Conservation (phyloP, 495 filamentous ascomycete species). For the Rhizodiscina lignyota region DNA sequence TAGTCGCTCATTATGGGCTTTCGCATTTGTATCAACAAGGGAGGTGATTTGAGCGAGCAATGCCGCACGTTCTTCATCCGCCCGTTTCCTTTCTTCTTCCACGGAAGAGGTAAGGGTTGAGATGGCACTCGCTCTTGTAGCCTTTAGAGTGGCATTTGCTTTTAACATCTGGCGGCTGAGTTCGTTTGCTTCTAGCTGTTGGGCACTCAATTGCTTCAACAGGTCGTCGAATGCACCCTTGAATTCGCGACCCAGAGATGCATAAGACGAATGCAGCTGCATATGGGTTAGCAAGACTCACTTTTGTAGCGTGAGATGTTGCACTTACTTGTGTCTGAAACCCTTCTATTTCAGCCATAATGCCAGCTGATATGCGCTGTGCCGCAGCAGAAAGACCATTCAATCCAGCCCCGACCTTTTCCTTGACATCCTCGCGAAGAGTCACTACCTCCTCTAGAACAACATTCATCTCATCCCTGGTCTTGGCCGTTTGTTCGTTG, state of each 20-base stretch:
- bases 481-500: constrained; percentile 45
- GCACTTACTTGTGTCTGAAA: constrained; percentile 67
- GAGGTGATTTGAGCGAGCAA: constrained; percentile 60
- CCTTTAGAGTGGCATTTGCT: constrained; percentile 48
- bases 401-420: constrained; percentile 68
- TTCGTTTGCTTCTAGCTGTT: constrained; percentile 58
- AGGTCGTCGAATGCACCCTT: constrained; percentile 71
- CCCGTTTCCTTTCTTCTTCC: constrained; percentile 56
- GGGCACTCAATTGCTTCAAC: constrained; percentile 51
- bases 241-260: constrained; percentile 75
- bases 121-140: too few relatives aligned
- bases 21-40: constrained; percentile 56
- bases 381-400: constrained; percentile 72
- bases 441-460: constrained; percentile 85
- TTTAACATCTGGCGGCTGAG: constrained; percentile 51
- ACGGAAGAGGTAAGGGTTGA: too few relatives aligned
- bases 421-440: constrained; percentile 72
- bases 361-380: constrained; percentile 72
- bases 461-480: constrained; percentile 76
- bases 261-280: constrained; percentile 78
- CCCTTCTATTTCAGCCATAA: constrained; percentile 66
- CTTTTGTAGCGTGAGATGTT: too few relatives aligned
- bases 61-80: constrained; percentile 54
- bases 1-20: constrained; percentile 57
- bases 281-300: too few relatives aligned